Conservation (phyloP, 2,329 filamentous ascomycete species). For the Diplodia intermedia region DNA sequence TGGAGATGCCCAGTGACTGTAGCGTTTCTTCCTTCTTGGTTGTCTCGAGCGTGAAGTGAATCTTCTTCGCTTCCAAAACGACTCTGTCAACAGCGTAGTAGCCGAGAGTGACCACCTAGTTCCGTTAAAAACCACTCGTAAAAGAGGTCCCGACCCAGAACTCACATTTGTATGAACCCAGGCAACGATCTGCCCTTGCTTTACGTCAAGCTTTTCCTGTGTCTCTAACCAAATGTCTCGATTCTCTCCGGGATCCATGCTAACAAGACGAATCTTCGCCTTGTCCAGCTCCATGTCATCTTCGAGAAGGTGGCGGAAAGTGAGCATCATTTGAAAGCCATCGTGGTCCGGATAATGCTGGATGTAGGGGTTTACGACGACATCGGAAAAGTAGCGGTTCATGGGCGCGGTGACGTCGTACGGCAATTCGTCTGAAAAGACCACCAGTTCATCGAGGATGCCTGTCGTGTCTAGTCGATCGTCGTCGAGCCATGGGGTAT, state of each 20-base stretch:
- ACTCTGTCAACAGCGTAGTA: constrained; percentile 78
- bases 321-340: constrained; percentile 74
- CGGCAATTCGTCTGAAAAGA: constrained; percentile 57
- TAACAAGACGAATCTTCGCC: constrained; percentile 68
- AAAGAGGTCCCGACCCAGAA: constrained; percentile 37
- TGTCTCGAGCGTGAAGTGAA: constrained; percentile 71
- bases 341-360: constrained; percentile 74
- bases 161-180: constrained; percentile 57
- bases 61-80: constrained; percentile 67
- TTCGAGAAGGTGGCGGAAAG: constrained; percentile 73
- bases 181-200: constrained; percentile 62
- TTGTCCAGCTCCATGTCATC: constrained; percentile 72
- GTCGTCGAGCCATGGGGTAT: constrained; percentile 46
- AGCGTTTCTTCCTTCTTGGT: constrained; percentile 58
- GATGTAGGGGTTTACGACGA: constrained; percentile 72
- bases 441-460: constrained; percentile 53
- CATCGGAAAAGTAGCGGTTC: constrained; percentile 73
- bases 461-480: constrained; percentile 48
- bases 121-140: constrained; percentile 40
- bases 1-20: constrained; percentile 57
- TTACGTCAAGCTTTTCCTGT: constrained; percentile 55
- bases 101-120: constrained; percentile 70
- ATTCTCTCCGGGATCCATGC: constrained; percentile 60
- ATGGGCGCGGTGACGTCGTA: constrained; percentile 73
- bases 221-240: constrained; percentile 73